phyloP scores from a whole-genome alignment of 2,329 filamentous ascomycete genomes.

The Akanthomyces lecanii region DNA sequence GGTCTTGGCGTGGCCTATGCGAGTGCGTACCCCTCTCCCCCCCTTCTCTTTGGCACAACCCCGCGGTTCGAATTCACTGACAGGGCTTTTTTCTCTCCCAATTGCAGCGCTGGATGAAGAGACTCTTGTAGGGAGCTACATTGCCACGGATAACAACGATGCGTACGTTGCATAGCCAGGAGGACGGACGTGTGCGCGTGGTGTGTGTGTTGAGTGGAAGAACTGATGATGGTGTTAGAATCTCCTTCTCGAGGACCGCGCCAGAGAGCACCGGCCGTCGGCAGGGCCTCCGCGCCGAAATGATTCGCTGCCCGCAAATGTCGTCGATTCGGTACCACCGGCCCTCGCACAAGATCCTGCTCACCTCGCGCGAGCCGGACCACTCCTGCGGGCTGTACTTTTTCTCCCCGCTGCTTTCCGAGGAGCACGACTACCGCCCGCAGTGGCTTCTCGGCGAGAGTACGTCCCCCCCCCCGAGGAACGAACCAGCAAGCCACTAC shows the following conservation, averaged over 20 bases:
- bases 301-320: conserved; percentile 36
- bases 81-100: background rate
- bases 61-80: too few species aligned
- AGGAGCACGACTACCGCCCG: conserved; percentile 26
- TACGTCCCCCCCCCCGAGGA: conserved; percentile 19
- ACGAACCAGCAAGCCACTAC: conserved; percentile 29
- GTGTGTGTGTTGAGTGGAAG: background rate
- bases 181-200: background rate
- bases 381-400: conserved; percentile 32
- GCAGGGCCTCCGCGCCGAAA: conserved; percentile 29
- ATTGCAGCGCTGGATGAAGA: conserved; percentile 32
- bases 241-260: conserved; percentile 19
- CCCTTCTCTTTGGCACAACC: too few species aligned
- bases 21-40: conserved; percentile 32
- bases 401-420: conserved; percentile 34
- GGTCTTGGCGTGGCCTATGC: conserved; percentile 41
- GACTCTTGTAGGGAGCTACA: conserved; percentile 36
- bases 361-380: conserved; percentile 37
- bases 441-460: conserved; percentile 37
- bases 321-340: conserved; percentile 46
- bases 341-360: conserved; percentile 37
- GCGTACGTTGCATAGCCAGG: conserved; percentile 28
- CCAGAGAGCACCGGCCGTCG: conserved; percentile 20
- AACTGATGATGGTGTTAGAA: conserved; percentile 12
- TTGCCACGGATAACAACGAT: conserved; percentile 41